These are phyloP conservation scores for Massariosphaeria phaeospora DNA, from an alignment of 495 filamentous ascomycete genomes.

Conservation along the genomic window DNA sequence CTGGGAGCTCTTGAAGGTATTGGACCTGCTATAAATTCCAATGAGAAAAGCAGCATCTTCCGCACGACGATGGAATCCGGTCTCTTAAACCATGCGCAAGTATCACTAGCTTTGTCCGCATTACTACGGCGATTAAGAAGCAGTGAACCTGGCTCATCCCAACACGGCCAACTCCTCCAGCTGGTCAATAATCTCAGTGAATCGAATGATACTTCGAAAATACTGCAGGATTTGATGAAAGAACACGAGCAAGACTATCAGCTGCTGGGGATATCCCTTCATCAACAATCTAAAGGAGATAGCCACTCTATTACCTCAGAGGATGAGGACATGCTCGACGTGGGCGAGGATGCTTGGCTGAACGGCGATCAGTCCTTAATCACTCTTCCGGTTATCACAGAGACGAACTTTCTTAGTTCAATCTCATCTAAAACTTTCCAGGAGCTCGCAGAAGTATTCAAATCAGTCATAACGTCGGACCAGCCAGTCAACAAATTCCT, in stretches of 20 bases:
- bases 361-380: not conserved
- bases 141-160: not conserved
- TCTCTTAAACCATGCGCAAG: constrained; percentile 57
- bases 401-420: constrained; percentile 12
- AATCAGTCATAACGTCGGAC: constrained; percentile 10
- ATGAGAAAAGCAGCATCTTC: constrained; percentile 42
- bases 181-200: constrained; percentile 19
- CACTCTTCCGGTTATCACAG: constrained; percentile 2
- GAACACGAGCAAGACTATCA: constrained; percentile 9
- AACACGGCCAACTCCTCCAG: constrained; percentile 17
- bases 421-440: constrained; percentile 4
- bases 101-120: constrained; percentile 51
- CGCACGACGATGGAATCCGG: constrained; percentile 57
- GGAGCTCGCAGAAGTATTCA: constrained; percentile 1
- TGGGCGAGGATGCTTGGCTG: not conserved
- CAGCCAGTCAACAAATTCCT: constrained; percentile 54
- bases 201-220: not conserved
- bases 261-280: constrained; percentile 15
- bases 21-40: not conserved
- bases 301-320: not conserved
- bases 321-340: constrained; percentile 27
- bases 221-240: constrained; percentile 6
- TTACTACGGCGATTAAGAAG: constrained; percentile 2
- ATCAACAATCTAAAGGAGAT: not conserved
- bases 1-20: constrained; percentile 52